These are phyloP conservation scores for Vitis rupestris DNA, from an alignment of 164 flowering plant species.

Conservation along the genomic window DNA sequence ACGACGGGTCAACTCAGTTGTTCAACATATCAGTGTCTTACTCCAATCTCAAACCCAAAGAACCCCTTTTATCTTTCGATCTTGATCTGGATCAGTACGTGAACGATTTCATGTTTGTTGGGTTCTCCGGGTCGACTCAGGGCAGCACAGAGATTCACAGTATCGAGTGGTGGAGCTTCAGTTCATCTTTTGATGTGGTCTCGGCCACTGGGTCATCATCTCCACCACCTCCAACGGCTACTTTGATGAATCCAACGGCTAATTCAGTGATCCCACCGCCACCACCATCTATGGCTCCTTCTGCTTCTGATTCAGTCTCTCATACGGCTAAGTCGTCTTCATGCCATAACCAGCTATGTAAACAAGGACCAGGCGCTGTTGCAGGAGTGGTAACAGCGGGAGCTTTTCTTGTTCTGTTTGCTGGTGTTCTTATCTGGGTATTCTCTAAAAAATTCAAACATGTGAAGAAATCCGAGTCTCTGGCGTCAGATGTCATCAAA, in stretches of 20 bases:
- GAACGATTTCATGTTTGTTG: constrained; percentile 76
- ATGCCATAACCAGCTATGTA: constrained; percentile 63
- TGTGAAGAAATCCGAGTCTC: constrained; percentile 34
- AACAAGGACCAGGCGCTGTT: constrained; percentile 60
- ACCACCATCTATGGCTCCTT: constrained; percentile 36
- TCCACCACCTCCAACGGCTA: constrained; percentile 38
- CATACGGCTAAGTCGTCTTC: constrained; percentile 35
- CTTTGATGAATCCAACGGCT: constrained; percentile 34
- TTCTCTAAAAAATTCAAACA: constrained; percentile 46
- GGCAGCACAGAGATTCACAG: constrained; percentile 90
- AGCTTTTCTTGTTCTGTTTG: constrained; percentile 63
- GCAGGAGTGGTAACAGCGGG: constrained; percentile 85
- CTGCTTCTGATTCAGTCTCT: constrained; percentile 12
- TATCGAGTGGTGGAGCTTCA: constrained; percentile 92
- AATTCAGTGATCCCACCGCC: constrained; percentile 28
- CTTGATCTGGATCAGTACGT: constrained; percentile 58
- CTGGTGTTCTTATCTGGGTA: constrained; percentile 62
- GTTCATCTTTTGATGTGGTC: constrained; percentile 45
- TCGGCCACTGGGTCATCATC: constrained; percentile 21
- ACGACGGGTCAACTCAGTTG: constrained; percentile 41
- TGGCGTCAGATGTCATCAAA: constrained; percentile 60
- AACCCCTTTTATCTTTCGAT: constrained; percentile 44
- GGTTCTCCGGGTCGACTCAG: constrained; percentile 90
- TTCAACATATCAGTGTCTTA: constrained; percentile 61
- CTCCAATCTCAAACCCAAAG: constrained; percentile 59